Base-by-base conservation (phyloP, 495 filamentous ascomycete species). In the Penicillium macrosclerotiorum region DNA sequence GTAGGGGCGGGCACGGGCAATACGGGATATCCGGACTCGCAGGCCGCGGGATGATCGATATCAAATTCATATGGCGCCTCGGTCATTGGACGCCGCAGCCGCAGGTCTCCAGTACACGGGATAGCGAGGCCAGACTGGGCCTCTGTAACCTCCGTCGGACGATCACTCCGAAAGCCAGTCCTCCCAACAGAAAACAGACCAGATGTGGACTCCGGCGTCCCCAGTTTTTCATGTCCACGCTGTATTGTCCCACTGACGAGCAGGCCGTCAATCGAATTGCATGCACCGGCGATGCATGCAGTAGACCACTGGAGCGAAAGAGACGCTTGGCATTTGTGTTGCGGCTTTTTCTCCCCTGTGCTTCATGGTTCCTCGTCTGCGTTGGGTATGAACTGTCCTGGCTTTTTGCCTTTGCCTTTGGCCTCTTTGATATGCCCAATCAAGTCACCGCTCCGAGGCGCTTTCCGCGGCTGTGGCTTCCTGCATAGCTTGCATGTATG, bases 61-160 rank as follows among this genome's bases (percentile, higher is more conserved):
- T 58, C 51, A 55, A 58, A 47, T 52, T 12, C 41, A 50, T 50
- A 45, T 44, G 41, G 51, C 51, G 42, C 25, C 30, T 17, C 42
- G 43, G 38, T 52, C 55, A 61, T 61, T 62, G 59, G 59, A 54
- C 52, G 52, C 58, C 54, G 54, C 54, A 58, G 48, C 58, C 58
- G 58, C 58, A 42, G 29, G 37, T 37, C 49, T 54, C 50, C 54
- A 53, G 42, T 24, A 24, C 37, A 26, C 49, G 49, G 45, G 46
- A 47, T 54, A 48, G 36, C 24, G 39, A 30, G 42, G 39, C 26
- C 35, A 39, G 45, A 17, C 9, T 38, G 46, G 20, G 22, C 32
- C 34, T 27, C 26, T 42, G 17, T 23, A 38, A 51, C 31, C 42
- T 54, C n/a, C n/a, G n/a, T n/a, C 47, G 37, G 54, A 47, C 42